Evolutionary conservation across 108 stramenopile species (phyloP), one percentile per base, ranked within the genome.

Genomic region (Cyclotella distinguenda): DNA sequence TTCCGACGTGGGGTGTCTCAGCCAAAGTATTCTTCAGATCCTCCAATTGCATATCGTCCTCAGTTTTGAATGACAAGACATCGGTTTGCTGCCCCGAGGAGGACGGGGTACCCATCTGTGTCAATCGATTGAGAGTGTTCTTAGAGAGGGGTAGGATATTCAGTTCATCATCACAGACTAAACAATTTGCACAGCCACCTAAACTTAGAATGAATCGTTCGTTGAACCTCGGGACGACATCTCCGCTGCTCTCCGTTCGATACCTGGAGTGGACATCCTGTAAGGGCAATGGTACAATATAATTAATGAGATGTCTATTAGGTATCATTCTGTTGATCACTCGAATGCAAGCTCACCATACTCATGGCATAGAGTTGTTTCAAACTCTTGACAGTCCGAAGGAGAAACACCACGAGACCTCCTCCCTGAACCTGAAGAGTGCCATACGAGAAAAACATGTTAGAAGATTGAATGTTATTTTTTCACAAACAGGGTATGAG

Each of bases 111-210:
- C 33, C 77, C 54, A 68, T 47, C 32, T 63, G 61, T 46, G 43
- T 61, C 79, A 90, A 61, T 48, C 68, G 48, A 31, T 55, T 48
- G 60, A 90, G 58, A 6, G 84, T 79, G 47, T 70, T 77, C 36
- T 77, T 79, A 19, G 87, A 91, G 18, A 99, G 52, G 0, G 98
- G 98, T 53, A 99, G 80, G 6, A 99, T 88, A 83, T 99, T 99
- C 63, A 99, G 76, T 77, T 99, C 99, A 58, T 99, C 99, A 70
- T 99, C 99, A 55, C 96, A 89, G 4, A 98, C 97, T 35, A 99
- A 75, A 66, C 96, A 97, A 65, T 85, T 87, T 23, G 55, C 58
- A 73, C 96, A 97, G 39, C 92, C 82, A 0, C 81, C 94, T 33
- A 99, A 66, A 33, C 89, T 91, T 40, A 99, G 73, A 64, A 99